Evolutionary conservation across 805 yeast species (phyloP), one percentile per base, ranked within the genome.

Genomic region (Dipodascus geniculatus): DNA sequence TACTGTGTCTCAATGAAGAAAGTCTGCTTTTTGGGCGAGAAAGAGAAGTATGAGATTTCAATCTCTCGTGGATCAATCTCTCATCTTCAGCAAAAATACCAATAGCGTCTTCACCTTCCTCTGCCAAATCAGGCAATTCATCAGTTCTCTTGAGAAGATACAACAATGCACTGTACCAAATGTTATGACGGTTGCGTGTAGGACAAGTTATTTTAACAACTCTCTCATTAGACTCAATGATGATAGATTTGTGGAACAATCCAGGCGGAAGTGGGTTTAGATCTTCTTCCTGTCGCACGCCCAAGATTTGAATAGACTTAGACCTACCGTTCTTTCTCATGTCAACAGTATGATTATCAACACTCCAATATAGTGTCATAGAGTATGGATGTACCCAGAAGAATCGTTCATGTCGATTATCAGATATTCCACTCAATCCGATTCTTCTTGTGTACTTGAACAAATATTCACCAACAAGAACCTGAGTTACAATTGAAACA

Each of bases 361-460:
- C 75, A 2, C 91, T 83, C 99, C 99, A 91, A 68, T 87, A 89
- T 49, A 91, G 73, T 0, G 96, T 87, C 72, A 88, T 71, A 6
- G 93, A 84, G 68, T 90, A 90, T 2, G 99, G 98, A 68, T 91
- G 96, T 48, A 93, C 80, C 98, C 98, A 93, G 76, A 91, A 91
- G 71, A 80, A 91, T 59, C 97, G 77, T 64, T 85, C 93, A 64
- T 91, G 99, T 56, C 96, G 78, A 47, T 79, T 78, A 51, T 88
- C 93, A 0, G 91, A 78, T 20, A 87, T 75, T 1, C 84, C 76
- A 48, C 63, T 63, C 4, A 75, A 68, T 42, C 87, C 83, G 16
- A 89, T 84, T 56, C 81, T 80, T 55, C 93, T 81, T 66, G 83
- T 87, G 65, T 90, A 90, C 68, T 91, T 91, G 77, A 76, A 83